Conservation (phyloP, 2,329 filamentous ascomycete genomes). For the Coccinonectria pachysandricola region DNA sequence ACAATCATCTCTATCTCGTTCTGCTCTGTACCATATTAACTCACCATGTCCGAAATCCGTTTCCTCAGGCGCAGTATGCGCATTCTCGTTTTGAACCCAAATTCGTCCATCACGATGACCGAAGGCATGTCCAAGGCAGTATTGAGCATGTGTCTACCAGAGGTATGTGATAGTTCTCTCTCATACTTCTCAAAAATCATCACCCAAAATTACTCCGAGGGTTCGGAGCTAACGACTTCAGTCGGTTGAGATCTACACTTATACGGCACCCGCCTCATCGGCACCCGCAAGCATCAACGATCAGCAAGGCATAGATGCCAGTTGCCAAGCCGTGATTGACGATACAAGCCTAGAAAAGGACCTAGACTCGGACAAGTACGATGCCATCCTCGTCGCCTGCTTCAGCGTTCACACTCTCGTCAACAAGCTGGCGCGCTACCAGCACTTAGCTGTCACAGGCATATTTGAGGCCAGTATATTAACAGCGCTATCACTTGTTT, state of each 20-base stretch:
- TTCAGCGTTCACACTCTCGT: constrained; percentile 80
- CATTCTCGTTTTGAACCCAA: constrained; percentile 70
- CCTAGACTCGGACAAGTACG: constrained; percentile 37
- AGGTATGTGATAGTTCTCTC: constrained; percentile 12
- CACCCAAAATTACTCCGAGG: background rate
- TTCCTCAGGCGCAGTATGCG: constrained; percentile 12
- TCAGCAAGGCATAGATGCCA: constrained; percentile 54
- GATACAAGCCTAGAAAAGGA: constrained; percentile 33
- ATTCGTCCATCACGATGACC: constrained; percentile 66
- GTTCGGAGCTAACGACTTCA: constrained; percentile 17
- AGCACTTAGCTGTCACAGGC: constrained; percentile 35
- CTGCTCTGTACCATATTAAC: background rate
- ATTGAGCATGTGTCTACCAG: constrained; percentile 25
- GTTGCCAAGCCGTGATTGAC: constrained; percentile 50
- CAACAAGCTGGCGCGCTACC: constrained; percentile 35
- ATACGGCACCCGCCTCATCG: constrained; percentile 48
- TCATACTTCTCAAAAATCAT: too few relatives aligned
- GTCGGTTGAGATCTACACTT: constrained; percentile 45
- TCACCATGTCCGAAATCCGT: constrained; percentile 13
- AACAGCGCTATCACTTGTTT: constrained; percentile 44
- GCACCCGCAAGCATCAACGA: constrained; percentile 72
- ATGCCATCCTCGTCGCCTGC: constrained; percentile 80
- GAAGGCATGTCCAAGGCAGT: constrained; percentile 46
- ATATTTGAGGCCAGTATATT: constrained; percentile 82
- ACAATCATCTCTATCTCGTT: too few relatives aligned